phyloP scores from a whole-genome alignment of 225 moss, liverwort and hornwort genomes.

The Takakia lepidozioides region DNA sequence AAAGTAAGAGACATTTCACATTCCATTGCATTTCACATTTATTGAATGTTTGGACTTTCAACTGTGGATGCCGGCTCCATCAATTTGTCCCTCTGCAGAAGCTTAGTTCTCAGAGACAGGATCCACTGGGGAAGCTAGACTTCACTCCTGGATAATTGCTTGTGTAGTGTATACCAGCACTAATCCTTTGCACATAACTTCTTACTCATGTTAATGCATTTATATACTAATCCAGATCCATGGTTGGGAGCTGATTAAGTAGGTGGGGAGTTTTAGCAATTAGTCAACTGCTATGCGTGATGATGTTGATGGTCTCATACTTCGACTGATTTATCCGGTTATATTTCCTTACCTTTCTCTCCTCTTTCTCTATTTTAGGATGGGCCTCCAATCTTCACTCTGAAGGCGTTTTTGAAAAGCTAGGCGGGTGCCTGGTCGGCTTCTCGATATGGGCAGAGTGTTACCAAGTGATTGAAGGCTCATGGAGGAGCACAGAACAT shows the following conservation, averaged over 20 bases:
- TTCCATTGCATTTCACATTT: too few relatives aligned
- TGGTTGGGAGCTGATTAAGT: too few relatives aligned
- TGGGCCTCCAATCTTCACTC: slow-evolving; percentile 38
- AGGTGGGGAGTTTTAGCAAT: neutral
- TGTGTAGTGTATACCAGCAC: neutral
- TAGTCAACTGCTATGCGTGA: neutral
- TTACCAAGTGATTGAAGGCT: too few relatives aligned
- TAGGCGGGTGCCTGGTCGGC: slow-evolving; percentile 2
- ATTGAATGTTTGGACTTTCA: too few relatives aligned
- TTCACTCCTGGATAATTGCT: neutral
- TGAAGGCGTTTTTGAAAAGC: slow-evolving; percentile 38
- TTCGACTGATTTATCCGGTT: too few relatives aligned
- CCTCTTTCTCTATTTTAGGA: slow-evolving; percentile 30
- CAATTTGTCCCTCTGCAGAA: neutral
- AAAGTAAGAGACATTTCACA: slow-evolving; percentile 34
- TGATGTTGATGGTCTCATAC: neutral
- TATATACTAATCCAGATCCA: too few relatives aligned
- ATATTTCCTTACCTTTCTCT: too few relatives aligned
- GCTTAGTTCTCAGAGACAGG: neutral
- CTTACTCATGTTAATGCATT: neutral
- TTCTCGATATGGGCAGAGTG: too few relatives aligned
- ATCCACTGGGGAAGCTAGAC: neutral
- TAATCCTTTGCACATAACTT: too few relatives aligned
- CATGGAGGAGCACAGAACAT: too few relatives aligned
- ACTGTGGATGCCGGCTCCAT: neutral